Evolutionary conservation across 148 eudicot species (phyloP).

Genomic region (Chenopodium formosanum): DNA sequence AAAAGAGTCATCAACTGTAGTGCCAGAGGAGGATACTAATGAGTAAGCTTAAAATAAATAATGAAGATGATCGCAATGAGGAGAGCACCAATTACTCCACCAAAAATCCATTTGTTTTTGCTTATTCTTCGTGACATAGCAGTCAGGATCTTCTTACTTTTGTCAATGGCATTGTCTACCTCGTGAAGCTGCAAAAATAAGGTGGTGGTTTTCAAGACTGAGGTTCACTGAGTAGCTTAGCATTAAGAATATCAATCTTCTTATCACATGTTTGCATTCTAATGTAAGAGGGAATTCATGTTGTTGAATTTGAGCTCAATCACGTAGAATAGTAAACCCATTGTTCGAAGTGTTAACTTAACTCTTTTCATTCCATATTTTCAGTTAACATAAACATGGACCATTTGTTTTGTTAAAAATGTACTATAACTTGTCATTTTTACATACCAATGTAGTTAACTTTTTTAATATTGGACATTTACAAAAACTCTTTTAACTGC

Average conservation of each 20-base stretch:
- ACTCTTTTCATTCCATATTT: neutral
- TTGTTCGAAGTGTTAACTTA: neutral
- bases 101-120: constrained; percentile 87
- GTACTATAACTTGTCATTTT: neutral
- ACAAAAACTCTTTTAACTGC: neutral
- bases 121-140: constrained; percentile 82
- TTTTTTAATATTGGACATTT: neutral
- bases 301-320: neutral
- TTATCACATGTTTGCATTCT: neutral
- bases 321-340: neutral
- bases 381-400: neutral
- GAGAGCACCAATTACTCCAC: constrained; percentile 72
- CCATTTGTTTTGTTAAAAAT: neutral
- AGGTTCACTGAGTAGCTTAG: neutral
- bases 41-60: constrained; percentile 66
- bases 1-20: constrained; percentile 6
- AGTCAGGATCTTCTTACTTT: constrained; percentile 84
- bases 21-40: constrained; percentile 24
- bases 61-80: constrained; percentile 70
- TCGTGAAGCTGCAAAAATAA: constrained; percentile 74
- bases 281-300: neutral
- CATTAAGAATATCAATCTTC: neutral
- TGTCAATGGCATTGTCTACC: constrained; percentile 87
- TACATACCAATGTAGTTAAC: neutral
- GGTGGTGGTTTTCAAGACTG: neutral